Base-by-base conservation (phyloP, 2,329 filamentous ascomycete species). In the Hyphodiscus sp. region DNA sequence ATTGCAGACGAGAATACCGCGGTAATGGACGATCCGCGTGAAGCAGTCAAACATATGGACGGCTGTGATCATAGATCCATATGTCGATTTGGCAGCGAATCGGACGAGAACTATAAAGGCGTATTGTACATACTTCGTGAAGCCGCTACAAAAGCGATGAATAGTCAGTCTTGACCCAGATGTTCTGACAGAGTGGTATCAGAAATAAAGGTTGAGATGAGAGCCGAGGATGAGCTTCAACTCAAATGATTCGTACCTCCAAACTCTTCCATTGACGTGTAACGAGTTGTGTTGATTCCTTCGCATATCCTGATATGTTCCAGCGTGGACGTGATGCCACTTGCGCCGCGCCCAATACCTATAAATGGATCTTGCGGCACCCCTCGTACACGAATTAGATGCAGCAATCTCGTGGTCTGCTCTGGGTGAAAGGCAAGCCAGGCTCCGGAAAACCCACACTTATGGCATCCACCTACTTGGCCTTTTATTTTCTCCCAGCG, bases 351-450 rank as follows among this genome's bases (percentile, higher is more conserved):
- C 23, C 23, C 23, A 26, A 26, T 26, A 38, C 33, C 5, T 38
- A 10, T 4, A 38, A 13, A n/a, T n/a, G 16, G 33, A 38, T 38
- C 16, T 10, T 11, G 18, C 30, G 16, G 19, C 41, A 26, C 38
- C 19, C 56, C 2, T 50, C 43, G 0, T 70, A 59, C 45, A 56
- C 6, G 9, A 50, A 46, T 1, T 71, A 68, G 68, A 23, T 53
- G 7, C 5, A 13, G 1, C 2, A 41, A 1, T 13, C 61, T 20
- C 38, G 29, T 41, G 65, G 57, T 6, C 5, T 71, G 1, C 66
- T 71, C 20, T 72, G 68, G 69, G 67, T 73, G 19, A 69, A 68
- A 46, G 71, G 71, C 1, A 71, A 73, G 30, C 69, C 71, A 1
- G 70, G 70, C 9, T 66, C 67, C 1, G 70, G 71, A 8, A 73